Evolutionary conservation across 2,329 filamentous ascomycete species (phyloP).

Genomic region (Penicillium brasilianum): DNA sequence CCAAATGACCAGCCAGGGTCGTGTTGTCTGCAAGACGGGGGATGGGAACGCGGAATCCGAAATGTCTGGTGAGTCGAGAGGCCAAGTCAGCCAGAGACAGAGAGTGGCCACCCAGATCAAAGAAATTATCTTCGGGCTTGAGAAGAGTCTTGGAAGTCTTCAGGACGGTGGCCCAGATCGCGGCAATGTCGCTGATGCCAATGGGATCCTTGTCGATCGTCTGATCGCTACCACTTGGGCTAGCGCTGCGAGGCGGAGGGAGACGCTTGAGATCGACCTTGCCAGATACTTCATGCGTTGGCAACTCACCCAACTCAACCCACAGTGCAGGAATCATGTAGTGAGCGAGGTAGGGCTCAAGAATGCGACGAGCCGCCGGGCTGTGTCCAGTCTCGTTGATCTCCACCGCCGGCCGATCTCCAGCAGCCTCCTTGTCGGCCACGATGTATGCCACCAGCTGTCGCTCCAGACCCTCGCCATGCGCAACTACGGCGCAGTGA

Average conservation of each 20-base stretch:
- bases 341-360: constrained; percentile 71
- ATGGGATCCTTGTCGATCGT: constrained; percentile 66
- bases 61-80: constrained; percentile 69
- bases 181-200: constrained; percentile 68
- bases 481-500: constrained; percentile 72
- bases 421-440: constrained; percentile 61
- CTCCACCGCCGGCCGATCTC: constrained; percentile 64
- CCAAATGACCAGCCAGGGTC: constrained; percentile 73
- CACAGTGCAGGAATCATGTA: constrained; percentile 84
- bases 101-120: constrained; percentile 80
- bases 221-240: constrained; percentile 47
- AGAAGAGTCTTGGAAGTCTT: constrained; percentile 67
- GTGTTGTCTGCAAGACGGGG: constrained; percentile 72
- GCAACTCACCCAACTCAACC: constrained; percentile 73
- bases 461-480: constrained; percentile 75
- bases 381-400: constrained; percentile 75
- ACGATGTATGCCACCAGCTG: constrained; percentile 80
- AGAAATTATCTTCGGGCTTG: constrained; percentile 75
- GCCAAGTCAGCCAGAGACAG: constrained; percentile 77
- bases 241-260: constrained; percentile 66
- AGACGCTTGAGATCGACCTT: constrained; percentile 76
- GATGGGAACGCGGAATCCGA: constrained; percentile 75
- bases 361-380: constrained; percentile 67
- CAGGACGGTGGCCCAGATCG: constrained; percentile 73
- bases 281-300: constrained; percentile 78